Evolutionary conservation across 345 rosid genomes (phyloP).

Genomic region (Populus ilicifolia): DNA sequence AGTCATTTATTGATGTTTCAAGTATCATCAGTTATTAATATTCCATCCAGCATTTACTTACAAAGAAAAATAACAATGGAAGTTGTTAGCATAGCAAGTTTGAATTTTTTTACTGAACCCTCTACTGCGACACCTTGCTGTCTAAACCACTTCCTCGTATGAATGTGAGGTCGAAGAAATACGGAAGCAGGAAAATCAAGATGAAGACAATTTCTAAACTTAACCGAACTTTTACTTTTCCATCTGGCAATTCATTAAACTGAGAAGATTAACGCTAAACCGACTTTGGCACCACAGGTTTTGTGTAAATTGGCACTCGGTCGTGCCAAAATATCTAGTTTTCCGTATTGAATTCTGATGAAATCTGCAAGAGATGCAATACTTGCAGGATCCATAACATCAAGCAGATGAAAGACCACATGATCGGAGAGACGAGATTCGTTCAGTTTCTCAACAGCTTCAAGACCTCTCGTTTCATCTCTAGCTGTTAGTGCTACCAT

Average conservation of each 20-base stretch:
- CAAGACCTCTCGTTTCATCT: conserved; percentile 30
- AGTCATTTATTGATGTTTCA: too few relatives aligned
- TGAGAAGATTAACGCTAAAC: too few relatives aligned
- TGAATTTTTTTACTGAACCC: too few relatives aligned
- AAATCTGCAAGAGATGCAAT: conserved; percentile 36
- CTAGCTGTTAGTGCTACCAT: conserved; percentile 5
- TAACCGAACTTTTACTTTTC: too few relatives aligned
- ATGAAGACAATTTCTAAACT: background rate
- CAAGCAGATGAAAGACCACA: conserved; percentile 45
- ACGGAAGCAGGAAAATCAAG: background rate
- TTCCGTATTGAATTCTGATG: conserved; percentile 33
- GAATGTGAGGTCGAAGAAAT: too few relatives aligned
- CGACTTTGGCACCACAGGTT: background rate
- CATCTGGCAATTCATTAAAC: too few relatives aligned
- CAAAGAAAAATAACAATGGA: too few relatives aligned
- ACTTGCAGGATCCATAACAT: conserved; percentile 39
- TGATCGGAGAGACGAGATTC: conserved; percentile 27
- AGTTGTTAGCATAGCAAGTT: too few relatives aligned
- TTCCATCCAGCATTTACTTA: too few relatives aligned
- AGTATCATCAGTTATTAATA: too few relatives aligned
- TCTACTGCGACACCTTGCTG: too few relatives aligned
- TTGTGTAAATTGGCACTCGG: background rate
- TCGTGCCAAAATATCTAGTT: conserved; percentile 49
- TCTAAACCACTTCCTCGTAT: too few relatives aligned
- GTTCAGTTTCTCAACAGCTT: conserved; percentile 43